phyloP scores from a whole-genome alignment of 2,329 filamentous ascomycete genomes.

The Dactylella cylindrospora region DNA sequence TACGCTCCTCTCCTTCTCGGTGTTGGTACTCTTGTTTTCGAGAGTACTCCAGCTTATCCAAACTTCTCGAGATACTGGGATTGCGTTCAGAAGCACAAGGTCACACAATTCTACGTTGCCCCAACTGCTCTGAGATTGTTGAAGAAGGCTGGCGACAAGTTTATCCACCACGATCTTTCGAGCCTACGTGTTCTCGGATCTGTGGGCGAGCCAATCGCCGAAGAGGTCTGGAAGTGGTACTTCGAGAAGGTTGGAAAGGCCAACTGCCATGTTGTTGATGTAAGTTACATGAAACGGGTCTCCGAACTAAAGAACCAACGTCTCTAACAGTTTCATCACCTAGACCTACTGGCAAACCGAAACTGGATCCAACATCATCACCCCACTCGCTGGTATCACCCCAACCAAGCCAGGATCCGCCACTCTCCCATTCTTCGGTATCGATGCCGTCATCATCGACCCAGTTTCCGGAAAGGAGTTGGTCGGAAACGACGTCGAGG shows the following conservation, averaged over 20 bases:
- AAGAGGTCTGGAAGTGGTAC: conserved; percentile 99
- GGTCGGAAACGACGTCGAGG: conserved; percentile 93
- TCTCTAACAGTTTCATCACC: conserved; percentile 36
- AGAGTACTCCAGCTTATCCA: conserved; percentile 95
- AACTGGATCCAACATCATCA: conserved; percentile 94
- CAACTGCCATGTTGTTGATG: conserved; percentile 89
- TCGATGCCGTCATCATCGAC: conserved; percentile 96
- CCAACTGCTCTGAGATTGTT: conserved; percentile 88
- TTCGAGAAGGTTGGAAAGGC: conserved; percentile 92
- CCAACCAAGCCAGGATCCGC: conserved; percentile 96
- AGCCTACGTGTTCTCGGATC: conserved; percentile 86
- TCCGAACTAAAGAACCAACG: background rate
- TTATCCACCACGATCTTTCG: conserved; percentile 86
- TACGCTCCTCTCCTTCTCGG: conserved; percentile 92
- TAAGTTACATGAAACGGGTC: conserved; percentile 65
- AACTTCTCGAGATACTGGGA: conserved; percentile 99
- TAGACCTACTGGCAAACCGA: conserved; percentile 99
- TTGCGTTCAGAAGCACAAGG: conserved; percentile 89
- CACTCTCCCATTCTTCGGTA: conserved; percentile 95
- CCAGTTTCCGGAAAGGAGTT: conserved; percentile 93
- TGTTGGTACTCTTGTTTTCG: conserved; percentile 92
- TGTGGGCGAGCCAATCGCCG: conserved; percentile 94
- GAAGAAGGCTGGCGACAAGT: conserved; percentile 92
- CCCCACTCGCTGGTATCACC: conserved; percentile 86
- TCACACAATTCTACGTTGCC: conserved; percentile 98